These are phyloP conservation scores for Entomortierella chlamydospora DNA, from an alignment of 192 early-diverging fungal species.

Conservation along the genomic window DNA sequence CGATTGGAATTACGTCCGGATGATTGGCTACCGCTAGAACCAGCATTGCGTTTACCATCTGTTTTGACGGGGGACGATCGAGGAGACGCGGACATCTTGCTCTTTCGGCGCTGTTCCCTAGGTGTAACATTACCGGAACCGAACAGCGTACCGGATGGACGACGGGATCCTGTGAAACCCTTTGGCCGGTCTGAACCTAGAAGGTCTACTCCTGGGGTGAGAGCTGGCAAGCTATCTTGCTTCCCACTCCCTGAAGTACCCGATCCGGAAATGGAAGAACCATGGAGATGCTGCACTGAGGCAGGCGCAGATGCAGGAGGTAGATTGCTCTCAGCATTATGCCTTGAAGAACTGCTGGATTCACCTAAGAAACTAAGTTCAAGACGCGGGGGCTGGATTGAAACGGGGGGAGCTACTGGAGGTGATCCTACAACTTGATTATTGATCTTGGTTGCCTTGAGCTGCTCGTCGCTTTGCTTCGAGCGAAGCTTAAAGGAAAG, in stretches of 20 bases:
- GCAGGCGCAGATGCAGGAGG: conserved; percentile 32
- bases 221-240: conserved; percentile 23
- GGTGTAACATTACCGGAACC: conserved; percentile 28
- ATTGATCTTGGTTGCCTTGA: conserved; percentile 43
- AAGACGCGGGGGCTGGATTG: conserved; percentile 49
- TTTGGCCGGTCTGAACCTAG: conserved; percentile 7
- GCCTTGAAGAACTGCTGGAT: neutral
- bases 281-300: neutral
- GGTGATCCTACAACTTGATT: conserved; percentile 31
- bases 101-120: conserved; percentile 51
- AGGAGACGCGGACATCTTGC: conserved; percentile 22
- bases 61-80: conserved; percentile 26
- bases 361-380: conserved; percentile 52
- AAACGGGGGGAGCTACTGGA: conserved; percentile 20
- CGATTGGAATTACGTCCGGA: conserved; percentile 21
- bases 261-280: conserved; percentile 13
- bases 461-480: conserved; percentile 47
- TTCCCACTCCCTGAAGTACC: conserved; percentile 25
- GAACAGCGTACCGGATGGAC: conserved; percentile 30
- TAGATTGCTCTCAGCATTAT: neutral
- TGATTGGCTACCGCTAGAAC: neutral
- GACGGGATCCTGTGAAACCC: conserved; percentile 29
- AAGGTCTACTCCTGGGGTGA: neutral
- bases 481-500: conserved; percentile 49
- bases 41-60: conserved; percentile 44